These are phyloP conservation scores for Tuber aestivum DNA, from an alignment of 495 filamentous ascomycete genomes.

Conservation along the genomic window DNA sequence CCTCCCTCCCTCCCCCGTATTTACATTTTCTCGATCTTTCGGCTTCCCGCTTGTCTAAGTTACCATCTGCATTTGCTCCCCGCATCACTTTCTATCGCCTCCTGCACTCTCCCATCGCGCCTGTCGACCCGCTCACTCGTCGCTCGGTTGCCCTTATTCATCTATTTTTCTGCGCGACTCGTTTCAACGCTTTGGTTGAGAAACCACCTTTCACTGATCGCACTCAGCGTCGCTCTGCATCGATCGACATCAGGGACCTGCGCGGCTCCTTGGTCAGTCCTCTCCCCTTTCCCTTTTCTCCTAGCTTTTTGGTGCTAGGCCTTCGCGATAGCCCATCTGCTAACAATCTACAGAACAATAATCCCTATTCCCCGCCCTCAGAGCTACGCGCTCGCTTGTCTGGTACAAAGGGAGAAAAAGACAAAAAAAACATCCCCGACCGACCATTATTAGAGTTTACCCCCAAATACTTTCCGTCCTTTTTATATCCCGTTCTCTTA, in stretches of 20 bases:
- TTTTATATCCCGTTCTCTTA: neutral
- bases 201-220: slow-evolving; percentile 23
- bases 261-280: slow-evolving; percentile 31
- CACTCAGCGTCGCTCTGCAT: slow-evolving; percentile 29
- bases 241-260: slow-evolving; percentile 36
- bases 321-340: slow-evolving; percentile 30
- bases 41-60: slow-evolving; percentile 19
- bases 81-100: slow-evolving; percentile 26
- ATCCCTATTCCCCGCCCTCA: slow-evolving; percentile 14
- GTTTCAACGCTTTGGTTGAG: slow-evolving; percentile 25
- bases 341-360: slow-evolving; percentile 27
- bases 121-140: slow-evolving; percentile 41
- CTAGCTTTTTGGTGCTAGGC: slow-evolving; percentile 19
- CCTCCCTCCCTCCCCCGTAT: slow-evolving; percentile 22
- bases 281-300: slow-evolving; percentile 14
- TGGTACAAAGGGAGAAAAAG: slow-evolving; percentile 12
- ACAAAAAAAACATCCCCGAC: neutral
- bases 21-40: slow-evolving; percentile 25
- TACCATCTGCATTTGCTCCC: slow-evolving; percentile 24
- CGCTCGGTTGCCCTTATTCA: slow-evolving; percentile 9
- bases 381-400: slow-evolving; percentile 31
- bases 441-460: slow-evolving; percentile 2
- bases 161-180: slow-evolving; percentile 17
- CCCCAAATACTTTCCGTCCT: neutral
- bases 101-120: slow-evolving; percentile 46